phyloP scores from a whole-genome alignment of 805 yeast species.

The Hyphopichia homilentoma region DNA sequence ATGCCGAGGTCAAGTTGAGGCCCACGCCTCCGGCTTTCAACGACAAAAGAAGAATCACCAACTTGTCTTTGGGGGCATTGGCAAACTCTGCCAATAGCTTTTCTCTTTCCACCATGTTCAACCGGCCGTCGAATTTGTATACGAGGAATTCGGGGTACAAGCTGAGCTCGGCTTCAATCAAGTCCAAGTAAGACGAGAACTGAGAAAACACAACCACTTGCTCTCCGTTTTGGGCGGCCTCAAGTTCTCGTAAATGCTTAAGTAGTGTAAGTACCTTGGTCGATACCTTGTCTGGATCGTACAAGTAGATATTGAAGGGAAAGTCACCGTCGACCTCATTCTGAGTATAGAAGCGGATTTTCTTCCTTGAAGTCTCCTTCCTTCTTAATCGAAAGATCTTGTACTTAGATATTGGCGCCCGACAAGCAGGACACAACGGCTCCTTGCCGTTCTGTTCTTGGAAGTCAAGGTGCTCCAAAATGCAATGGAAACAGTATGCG shows the following conservation, averaged over 20 bases:
- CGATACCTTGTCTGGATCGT: conserved; percentile 54
- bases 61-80: conserved; percentile 9
- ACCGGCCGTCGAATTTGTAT: conserved; percentile 79
- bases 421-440: conserved; percentile 74
- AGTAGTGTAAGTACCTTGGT: conserved; percentile 71
- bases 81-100: conserved; percentile 56
- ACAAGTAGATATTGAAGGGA: conserved; percentile 34
- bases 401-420: conserved; percentile 49
- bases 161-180: conserved; percentile 59
- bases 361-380: conserved; percentile 19
- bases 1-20: conserved; percentile 78
- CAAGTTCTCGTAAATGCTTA: conserved; percentile 51
- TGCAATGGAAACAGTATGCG: conserved; percentile 68
- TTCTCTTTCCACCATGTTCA: conserved; percentile 63
- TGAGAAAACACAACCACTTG: conserved; percentile 89
- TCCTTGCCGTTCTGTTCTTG: conserved; percentile 39
- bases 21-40: conserved; percentile 96
- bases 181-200: conserved; percentile 76
- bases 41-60: conserved; percentile 62
- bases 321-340: conserved; percentile 13
- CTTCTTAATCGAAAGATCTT: conserved; percentile 43
- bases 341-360: conserved; percentile 22
- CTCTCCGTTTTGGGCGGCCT: conserved; percentile 50
- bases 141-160: conserved; percentile 47
- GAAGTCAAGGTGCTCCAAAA: conserved; percentile 70